A percentile compares a stretch with the other conserved stretches of the same genome.
These are phyloP conservation scores for Pyricularia pennisetigena DNA, from an alignment of 2,329 filamentous ascomycete species.

Conservation along the genomic window DNA sequence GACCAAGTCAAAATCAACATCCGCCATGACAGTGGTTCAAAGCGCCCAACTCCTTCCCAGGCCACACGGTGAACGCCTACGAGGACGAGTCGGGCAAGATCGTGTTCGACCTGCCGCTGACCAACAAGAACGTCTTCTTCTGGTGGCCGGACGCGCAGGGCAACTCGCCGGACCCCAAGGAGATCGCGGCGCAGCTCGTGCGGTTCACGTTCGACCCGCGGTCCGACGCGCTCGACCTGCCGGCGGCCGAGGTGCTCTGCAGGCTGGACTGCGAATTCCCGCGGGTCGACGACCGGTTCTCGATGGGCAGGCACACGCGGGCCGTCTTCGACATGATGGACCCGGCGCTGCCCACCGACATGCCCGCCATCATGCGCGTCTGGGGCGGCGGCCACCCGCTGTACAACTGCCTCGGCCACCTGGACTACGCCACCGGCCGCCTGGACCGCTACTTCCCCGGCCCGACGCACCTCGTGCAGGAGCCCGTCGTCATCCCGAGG, in stretches of 20 bases:
- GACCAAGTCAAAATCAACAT: too few species aligned
- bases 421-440: constrained; percentile 16
- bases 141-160: constrained; percentile 18
- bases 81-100: constrained; percentile 20
- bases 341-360: constrained; percentile 17
- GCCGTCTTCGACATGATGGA: constrained; percentile 21
- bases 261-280: constrained; percentile 18
- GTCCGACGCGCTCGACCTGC: background rate
- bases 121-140: constrained; percentile 30
- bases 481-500: constrained; percentile 31
- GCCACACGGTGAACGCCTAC: constrained; percentile 26
- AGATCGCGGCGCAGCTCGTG: constrained; percentile 9
- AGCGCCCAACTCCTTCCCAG: constrained; percentile 22
- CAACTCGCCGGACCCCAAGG: constrained; percentile 19
- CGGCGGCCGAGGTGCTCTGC: background rate
- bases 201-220: background rate
- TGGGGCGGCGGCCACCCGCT: constrained; percentile 19
- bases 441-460: constrained; percentile 23
- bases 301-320: constrained; percentile 14
- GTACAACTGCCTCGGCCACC: constrained; percentile 24
- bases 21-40: constrained; percentile 25
- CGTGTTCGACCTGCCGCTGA: constrained; percentile 23
- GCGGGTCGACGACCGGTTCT: constrained; percentile 31
- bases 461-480: constrained; percentile 25
- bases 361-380: constrained; percentile 14